Evolutionary conservation across 139 green algal genomes (phyloP).

Genomic region (Coccomyxa sp.): DNA sequence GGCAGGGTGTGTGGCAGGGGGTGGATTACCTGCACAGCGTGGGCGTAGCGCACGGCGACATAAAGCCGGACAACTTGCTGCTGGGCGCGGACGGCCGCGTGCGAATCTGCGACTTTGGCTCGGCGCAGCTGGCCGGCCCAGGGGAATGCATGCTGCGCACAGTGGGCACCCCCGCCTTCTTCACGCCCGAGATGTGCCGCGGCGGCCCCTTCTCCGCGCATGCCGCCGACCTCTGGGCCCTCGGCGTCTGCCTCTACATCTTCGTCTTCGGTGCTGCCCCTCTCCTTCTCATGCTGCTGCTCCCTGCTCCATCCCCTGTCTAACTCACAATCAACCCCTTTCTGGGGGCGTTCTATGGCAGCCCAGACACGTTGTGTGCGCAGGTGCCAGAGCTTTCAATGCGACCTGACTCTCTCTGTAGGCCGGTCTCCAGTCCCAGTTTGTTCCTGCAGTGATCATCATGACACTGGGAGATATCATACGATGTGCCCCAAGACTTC

Average conservation of each 20-base stretch:
- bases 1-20: conserved; percentile 16
- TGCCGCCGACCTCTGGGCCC: conserved; percentile 74
- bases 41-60: conserved; percentile 72
- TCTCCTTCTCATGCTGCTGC: background rate
- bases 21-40: conserved; percentile 74
- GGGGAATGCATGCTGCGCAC: conserved; percentile 31
- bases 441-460: too few species aligned
- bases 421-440: too few species aligned
- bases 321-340: too few species aligned
- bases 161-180: conserved; percentile 70
- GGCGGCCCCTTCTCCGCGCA: conserved; percentile 39
- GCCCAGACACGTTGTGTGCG: background rate
- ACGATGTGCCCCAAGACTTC: too few species aligned
- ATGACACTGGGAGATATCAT: too few species aligned
- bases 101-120: conserved; percentile 89
- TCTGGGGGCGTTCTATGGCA: too few species aligned
- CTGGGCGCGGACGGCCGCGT: conserved; percentile 62
- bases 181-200: conserved; percentile 51
- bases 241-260: conserved; percentile 75
- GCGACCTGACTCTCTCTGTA: too few species aligned
- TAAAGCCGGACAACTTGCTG: conserved; percentile 91
- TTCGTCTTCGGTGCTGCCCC: conserved; percentile 62
- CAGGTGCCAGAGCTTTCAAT: too few species aligned
- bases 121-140: conserved; percentile 36
- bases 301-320: too few species aligned